phyloP scores from a whole-genome alignment of 257 asterid species.

The Asclepias syriaca region DNA sequence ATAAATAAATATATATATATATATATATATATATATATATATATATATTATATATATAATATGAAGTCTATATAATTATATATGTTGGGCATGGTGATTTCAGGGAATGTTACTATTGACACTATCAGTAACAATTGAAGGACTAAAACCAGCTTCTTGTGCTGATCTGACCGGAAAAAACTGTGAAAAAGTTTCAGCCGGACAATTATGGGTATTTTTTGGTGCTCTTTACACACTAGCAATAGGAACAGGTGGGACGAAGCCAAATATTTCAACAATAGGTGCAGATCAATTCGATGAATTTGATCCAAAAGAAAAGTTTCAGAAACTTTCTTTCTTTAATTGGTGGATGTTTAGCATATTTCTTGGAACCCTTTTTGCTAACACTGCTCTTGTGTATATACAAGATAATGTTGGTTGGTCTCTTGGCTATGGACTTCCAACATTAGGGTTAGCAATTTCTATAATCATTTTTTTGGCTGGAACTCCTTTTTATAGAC shows the following conservation, averaged over 20 bases:
- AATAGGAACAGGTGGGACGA: constrained; percentile 83
- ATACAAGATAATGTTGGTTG: constrained; percentile 88
- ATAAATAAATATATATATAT: too few relatives aligned
- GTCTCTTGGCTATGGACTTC: constrained; percentile 82
- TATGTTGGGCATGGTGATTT: constrained; percentile 9
- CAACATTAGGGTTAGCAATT: constrained; percentile 56
- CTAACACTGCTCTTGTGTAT: constrained; percentile 72
- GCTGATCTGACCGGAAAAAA: constrained; percentile 35
- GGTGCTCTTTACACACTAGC: constrained; percentile 76
- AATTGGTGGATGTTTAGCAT: constrained; percentile 97
- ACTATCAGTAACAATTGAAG: constrained; percentile 54
- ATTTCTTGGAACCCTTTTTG: constrained; percentile 74
- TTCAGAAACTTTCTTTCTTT: constrained; percentile 80
- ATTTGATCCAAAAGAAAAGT: constrained; percentile 66
- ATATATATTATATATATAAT: too few relatives aligned
- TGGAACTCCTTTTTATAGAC: constrained; percentile 75
- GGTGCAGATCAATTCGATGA: constrained; percentile 96
- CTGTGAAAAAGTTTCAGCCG: constrained; percentile 50
- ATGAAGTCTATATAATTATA: too few relatives aligned
- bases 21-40: too few relatives aligned
- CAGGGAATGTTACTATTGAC: constrained; percentile 79
- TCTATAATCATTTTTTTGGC: constrained; percentile 56
- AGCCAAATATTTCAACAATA: constrained; percentile 85
- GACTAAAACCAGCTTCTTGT: constrained; percentile 63
- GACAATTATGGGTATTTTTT: constrained; percentile 57